These are phyloP conservation scores for Dicorynia guianensis DNA, from an alignment of 306 rosid genomes.

Conservation along the genomic window DNA sequence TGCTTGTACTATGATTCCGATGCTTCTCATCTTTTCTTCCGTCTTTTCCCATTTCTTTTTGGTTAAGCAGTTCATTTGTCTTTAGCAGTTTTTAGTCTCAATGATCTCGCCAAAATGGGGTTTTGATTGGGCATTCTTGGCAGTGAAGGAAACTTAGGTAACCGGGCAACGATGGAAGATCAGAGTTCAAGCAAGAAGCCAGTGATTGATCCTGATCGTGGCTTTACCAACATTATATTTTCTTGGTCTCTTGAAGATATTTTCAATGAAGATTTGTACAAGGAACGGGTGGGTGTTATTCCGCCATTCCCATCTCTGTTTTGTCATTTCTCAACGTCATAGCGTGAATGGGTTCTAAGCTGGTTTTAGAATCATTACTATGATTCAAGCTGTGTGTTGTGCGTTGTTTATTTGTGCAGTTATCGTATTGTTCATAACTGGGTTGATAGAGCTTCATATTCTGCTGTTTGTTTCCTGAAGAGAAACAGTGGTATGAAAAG, in stretches of 20 bases:
- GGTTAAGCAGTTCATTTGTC: constrained; percentile 9
- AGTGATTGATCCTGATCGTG: not conserved
- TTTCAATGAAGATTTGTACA: constrained; percentile 49
- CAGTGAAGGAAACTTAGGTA: constrained; percentile 3
- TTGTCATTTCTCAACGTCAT: not conserved
- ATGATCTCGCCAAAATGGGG: not conserved
- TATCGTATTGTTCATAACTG: no score
- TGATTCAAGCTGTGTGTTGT: no score
- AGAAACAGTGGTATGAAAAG: no score
- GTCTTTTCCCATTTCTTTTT: not conserved
- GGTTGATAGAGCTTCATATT: no score
- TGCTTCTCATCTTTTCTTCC: not conserved
- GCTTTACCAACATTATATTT: constrained; percentile 48
- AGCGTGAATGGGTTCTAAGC: not conserved
- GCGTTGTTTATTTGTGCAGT: no score
- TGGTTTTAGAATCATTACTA: no score
- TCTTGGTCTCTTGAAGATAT: constrained; percentile 74
- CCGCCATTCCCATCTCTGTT: not conserved
- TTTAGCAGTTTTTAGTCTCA: not conserved
- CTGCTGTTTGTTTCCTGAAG: no score
- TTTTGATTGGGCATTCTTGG: not conserved
- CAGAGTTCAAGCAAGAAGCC: constrained; percentile 41
- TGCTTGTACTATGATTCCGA: constrained; percentile 5
- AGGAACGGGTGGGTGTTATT: constrained; percentile 42
- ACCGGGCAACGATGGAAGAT: constrained; percentile 38